Percentiles rank a stretch among this genome's conserved stretches.
phyloP scores from a whole-genome alignment of 2,329 filamentous ascomycete species.

The Furcasterigmium sp. region DNA sequence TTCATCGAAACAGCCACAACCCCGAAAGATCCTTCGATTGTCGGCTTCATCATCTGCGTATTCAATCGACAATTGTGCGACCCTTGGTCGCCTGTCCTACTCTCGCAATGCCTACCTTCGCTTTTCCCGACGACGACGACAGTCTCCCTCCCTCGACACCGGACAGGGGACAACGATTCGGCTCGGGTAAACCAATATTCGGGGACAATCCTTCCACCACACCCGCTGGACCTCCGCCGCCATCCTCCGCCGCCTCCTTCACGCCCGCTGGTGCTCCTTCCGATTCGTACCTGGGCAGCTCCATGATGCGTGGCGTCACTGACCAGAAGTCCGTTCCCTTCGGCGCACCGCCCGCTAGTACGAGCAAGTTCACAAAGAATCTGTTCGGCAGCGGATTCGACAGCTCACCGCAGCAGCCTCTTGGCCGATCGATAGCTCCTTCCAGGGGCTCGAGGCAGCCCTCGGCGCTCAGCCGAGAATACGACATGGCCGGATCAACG shows the following conservation, averaged over 20 bases:
- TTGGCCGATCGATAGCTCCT: conserved; percentile 40
- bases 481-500: conserved; percentile 15
- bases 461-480: conserved; percentile 45
- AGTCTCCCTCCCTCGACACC: conserved; percentile 45
- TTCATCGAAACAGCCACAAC: neutral
- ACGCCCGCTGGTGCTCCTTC: conserved; percentile 52
- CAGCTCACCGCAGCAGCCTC: conserved; percentile 32
- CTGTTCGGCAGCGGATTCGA: conserved; percentile 27
- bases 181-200: conserved; percentile 30
- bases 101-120: conserved; percentile 34
- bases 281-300: conserved; percentile 49
- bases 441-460: conserved; percentile 34
- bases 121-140: conserved; percentile 35
- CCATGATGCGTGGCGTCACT: conserved; percentile 39
- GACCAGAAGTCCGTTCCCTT: conserved; percentile 33
- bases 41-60: neutral
- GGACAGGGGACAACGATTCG: conserved; percentile 29
- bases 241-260: conserved; percentile 48
- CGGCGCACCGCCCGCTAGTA: conserved; percentile 21
- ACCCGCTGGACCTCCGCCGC: conserved; percentile 45
- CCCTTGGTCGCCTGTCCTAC: neutral
- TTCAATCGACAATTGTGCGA: neutral
- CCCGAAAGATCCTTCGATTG: neutral
- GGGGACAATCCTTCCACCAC: conserved; percentile 46
- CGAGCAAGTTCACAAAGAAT: conserved; percentile 20